Conservation (phyloP, 768 basidiomycete genomes). For the Lactarius indigo region DNA sequence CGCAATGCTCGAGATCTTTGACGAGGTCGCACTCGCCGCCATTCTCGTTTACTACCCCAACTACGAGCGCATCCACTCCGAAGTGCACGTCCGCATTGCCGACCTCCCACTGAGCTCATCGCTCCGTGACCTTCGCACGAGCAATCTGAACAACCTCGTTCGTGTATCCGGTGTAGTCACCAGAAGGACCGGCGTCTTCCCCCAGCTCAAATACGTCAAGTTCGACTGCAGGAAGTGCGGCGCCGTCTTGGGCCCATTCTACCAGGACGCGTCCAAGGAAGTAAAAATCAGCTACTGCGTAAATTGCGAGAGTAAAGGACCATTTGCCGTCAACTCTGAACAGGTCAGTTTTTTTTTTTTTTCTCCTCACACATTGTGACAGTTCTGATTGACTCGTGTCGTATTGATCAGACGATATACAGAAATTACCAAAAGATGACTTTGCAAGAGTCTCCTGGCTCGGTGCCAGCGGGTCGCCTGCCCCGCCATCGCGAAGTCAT, state of each 20-base stretch:
- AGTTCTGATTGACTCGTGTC: conserved; percentile 1
- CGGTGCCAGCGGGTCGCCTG: conserved; percentile 94
- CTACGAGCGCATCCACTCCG: conserved; percentile 95
- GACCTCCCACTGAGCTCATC: conserved; percentile 89
- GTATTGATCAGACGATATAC: conserved; percentile 76
- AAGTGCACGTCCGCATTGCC: conserved; percentile 95
- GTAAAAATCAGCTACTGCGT: conserved; percentile 92
- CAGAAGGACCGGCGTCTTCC: conserved; percentile 91
- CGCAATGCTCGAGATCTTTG: conserved; percentile 91
- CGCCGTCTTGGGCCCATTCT: conserved; percentile 93
- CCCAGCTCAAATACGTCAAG: conserved; percentile 99
- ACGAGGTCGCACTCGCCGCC: conserved; percentile 89
- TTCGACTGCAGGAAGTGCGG: conserved; percentile 97
- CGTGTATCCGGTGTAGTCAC: conserved; percentile 96
- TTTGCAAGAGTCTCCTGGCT: conserved; percentile 95
- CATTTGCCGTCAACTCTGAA: conserved; percentile 95
- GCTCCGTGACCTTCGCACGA: conserved; percentile 88
- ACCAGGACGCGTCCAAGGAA: conserved; percentile 94
- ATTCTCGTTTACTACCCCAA: conserved; percentile 95
- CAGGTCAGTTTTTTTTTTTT: conserved; percentile 49
- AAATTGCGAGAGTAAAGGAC: conserved; percentile 91
- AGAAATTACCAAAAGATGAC: conserved; percentile 99
- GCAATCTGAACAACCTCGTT: conserved; percentile 92
- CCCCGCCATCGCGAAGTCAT: conserved; percentile 97
- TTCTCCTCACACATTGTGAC: not conserved